These are phyloP conservation scores for Fallopia convolvulus DNA, from an alignment of 148 eudicot species.

Conservation along the genomic window DNA sequence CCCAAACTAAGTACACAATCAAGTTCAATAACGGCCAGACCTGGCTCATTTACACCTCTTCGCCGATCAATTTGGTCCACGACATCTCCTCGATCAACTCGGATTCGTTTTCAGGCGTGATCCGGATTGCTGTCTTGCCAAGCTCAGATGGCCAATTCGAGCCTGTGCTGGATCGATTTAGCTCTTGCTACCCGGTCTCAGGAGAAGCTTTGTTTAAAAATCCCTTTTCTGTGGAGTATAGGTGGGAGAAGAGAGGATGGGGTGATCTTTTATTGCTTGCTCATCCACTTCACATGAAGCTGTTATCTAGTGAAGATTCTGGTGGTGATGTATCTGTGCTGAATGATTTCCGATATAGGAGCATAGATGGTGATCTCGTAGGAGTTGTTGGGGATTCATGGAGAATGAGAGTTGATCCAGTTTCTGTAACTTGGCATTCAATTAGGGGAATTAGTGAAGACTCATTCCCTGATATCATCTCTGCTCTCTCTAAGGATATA, in stretches of 20 bases:
- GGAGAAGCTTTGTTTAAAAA: constrained; percentile 48
- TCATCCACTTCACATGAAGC: constrained; percentile 70
- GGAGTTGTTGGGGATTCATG: constrained; percentile 93
- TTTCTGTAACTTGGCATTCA: constrained; percentile 85
- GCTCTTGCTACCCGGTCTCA: constrained; percentile 67
- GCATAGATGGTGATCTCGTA: constrained; percentile 93
- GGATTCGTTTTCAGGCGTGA: constrained; percentile 49
- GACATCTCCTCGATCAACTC: constrained; percentile 47
- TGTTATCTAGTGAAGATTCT: constrained; percentile 30
- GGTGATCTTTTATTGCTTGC: constrained; percentile 91
- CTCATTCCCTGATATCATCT: constrained; percentile 44
- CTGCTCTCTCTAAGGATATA: constrained; percentile 63
- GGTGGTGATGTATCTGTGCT: constrained; percentile 34
- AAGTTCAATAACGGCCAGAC: constrained; percentile 70
- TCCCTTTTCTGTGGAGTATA: constrained; percentile 70
- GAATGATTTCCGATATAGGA: constrained; percentile 63
- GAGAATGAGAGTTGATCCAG: constrained; percentile 58
- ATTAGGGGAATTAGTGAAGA: constrained; percentile 57
- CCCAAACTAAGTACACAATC: constrained; percentile 44
- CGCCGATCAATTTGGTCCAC: constrained; percentile 39
- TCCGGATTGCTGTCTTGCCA: constrained; percentile 57
- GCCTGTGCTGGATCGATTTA: constrained; percentile 53
- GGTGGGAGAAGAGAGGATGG: constrained; percentile 70
- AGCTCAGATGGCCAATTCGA: constrained; percentile 34
- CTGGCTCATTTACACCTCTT: constrained; percentile 71